Base-by-base conservation (phyloP, 768 basidiomycete species). In the Termitomyces bulborhizus region DNA sequence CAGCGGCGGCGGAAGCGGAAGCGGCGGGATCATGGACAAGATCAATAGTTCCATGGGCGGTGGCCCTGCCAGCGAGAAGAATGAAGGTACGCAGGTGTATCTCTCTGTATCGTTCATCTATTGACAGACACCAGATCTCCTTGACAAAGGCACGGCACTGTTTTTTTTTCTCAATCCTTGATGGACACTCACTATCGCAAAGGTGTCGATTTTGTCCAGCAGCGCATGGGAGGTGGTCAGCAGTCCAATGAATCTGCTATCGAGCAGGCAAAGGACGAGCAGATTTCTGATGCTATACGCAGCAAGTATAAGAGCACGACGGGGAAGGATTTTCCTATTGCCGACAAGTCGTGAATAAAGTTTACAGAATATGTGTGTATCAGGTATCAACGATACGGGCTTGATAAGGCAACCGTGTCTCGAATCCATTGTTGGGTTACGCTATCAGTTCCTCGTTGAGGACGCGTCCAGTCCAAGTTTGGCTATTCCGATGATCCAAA, bases 191-290 rank as follows among this genome's bases (percentile, higher is more conserved):
- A 21, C 21, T 21, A 21, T 21, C 21, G 21, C 2, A 15, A 13
- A 73, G 73, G 64, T 3, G 69, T 76, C 24, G 75, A 77, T 50
- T 73, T 69, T 53, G 69, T 73, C 15, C 75, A 77, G 55, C 67
- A 76, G 61, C 65, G 69, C 29, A 57, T 76, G 55, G 58, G 66
- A 29, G 59, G 63, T 45, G 76, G 74, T 3, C 61, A 66, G 32
- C 76, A 78, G 65, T 66, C 62, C n/a, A 70, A 78, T 62, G 76
- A 78, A 60, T 69, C 65, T 24, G 73, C 73, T 0, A 26, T 70
- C 26, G 75, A 77, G 62, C 73, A 76, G 57, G 64, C 68, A 9
- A 77, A 77, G 57, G 76, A 76, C 57, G 68, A 75, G 55, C 66
- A 70, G 53, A 76, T 78, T 51, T 66, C 69, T n/a, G 73, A 73